Base-by-base conservation (phyloP, 352 stramenopile species). In the Pythium diclinum region DNA sequence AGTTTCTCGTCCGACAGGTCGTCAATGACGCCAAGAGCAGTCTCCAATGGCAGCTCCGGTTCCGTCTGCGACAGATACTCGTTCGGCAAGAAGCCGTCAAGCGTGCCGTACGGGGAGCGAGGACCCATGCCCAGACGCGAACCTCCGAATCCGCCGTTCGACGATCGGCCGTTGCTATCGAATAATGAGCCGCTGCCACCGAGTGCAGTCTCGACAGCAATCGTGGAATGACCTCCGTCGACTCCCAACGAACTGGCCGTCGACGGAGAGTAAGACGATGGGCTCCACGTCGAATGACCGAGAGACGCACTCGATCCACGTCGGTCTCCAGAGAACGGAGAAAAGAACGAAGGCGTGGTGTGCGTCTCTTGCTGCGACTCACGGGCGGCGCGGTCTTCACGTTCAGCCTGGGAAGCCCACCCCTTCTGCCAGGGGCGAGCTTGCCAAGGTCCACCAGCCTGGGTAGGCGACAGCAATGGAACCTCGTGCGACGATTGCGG, bases 81-180 rank as follows among this genome's bases (percentile, higher is more conserved):
- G 57, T 69, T 75, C 44, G 56, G 63, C 53, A 92, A 73, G 68
- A 88, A 87, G n/a, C 77, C 78, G 8, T 78, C 72, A n/a, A 91
- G 73, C 21, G 81, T 78, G 33, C 71, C 74, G 69, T 89, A 90
- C 6, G 74, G 64, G 10, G 66, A 72, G 16, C 61, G 49, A 19
- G 53, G 69, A 42, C 59, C 55, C 36, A 56, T 51, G 19, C 69
- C 67, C 33, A 72, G 61, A 3, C 42, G 36, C 7, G 51, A 61
- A 23, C 56, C 46, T 46, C 60, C 57, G 21, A 73, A 67, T 6
- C 25, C 54, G 44, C 46, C 62, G 19, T 69, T 78, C 48, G 60
- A 57, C 32, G 47, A 57, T 14, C 55, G 23, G 36, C 61, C 59
- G 32, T 75, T 71, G 36, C 65, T 65, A 55, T 75, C 34, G 46